Conservation (phyloP, 192 early-diverging fungal species). For the Coemansia sp. region DNA sequence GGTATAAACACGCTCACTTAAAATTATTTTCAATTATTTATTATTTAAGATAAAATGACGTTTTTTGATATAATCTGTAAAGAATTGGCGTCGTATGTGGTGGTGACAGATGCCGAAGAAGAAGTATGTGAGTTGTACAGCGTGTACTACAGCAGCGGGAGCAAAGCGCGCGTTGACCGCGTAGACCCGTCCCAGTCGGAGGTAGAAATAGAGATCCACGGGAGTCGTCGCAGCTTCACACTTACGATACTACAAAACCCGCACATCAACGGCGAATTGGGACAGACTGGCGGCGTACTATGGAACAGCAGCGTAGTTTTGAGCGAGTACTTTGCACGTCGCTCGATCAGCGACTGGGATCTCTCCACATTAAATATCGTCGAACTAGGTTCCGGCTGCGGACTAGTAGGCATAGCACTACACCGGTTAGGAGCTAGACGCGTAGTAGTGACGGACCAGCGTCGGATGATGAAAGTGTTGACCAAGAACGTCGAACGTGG, state of each 20-base stretch:
- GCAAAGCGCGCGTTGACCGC: slow-evolving; percentile 11
- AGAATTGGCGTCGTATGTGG: not conserved
- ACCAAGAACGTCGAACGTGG: slow-evolving; percentile 25
- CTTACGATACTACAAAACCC: slow-evolving; percentile 48
- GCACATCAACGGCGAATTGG: slow-evolving; percentile 45
- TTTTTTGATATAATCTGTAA: slow-evolving; percentile 20
- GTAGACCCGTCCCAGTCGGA: slow-evolving; percentile 26
- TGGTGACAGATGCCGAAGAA: slow-evolving; percentile 34
- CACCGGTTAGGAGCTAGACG: slow-evolving; percentile 38
- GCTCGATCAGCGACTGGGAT: slow-evolving; percentile 6
- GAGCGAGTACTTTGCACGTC: slow-evolving; percentile 31
- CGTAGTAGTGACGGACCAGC: slow-evolving; percentile 44
- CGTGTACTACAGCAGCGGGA: slow-evolving; percentile 35
- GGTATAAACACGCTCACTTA: not conserved
- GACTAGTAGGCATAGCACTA: slow-evolving; percentile 38
- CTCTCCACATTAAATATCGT: slow-evolving; percentile 15
- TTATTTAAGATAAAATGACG: not conserved
- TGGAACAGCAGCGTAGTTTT: slow-evolving; percentile 54
- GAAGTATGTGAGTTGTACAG: slow-evolving; percentile 54
- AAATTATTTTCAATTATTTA: not conserved
- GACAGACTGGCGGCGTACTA: slow-evolving; percentile 48
- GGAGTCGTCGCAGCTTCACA: slow-evolving; percentile 6
- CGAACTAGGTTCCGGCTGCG: slow-evolving; percentile 51
- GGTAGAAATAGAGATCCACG: slow-evolving; percentile 41
- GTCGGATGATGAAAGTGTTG: slow-evolving; percentile 37